These are phyloP conservation scores for Colletotrichum ledebouriae DNA, from an alignment of 2,329 filamentous ascomycete genomes.

Conservation along the genomic window DNA sequence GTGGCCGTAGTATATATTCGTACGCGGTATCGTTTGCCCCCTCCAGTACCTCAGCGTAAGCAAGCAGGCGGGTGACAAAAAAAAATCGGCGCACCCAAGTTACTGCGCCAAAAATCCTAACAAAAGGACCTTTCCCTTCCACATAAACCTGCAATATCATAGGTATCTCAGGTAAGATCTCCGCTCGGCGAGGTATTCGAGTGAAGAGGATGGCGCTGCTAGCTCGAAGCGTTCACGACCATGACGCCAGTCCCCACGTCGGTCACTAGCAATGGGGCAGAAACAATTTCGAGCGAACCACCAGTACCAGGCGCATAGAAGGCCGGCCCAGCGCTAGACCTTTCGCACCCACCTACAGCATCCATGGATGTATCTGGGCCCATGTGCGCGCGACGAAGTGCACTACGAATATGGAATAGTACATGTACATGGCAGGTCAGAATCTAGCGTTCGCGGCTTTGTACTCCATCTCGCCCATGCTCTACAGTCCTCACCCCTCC, in stretches of 20 bases:
- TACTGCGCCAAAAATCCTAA: too few species aligned
- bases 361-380: conserved; percentile 14
- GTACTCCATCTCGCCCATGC: not conserved
- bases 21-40: too few species aligned
- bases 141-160: too few species aligned
- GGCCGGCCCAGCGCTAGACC: conserved; percentile 18
- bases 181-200: too few species aligned
- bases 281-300: conserved; percentile 13
- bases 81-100: too few species aligned
- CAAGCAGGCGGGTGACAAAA: too few species aligned
- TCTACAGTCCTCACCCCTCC: too few species aligned
- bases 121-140: too few species aligned
- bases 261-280: too few species aligned
- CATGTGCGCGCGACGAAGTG: conserved; percentile 40
- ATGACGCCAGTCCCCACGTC: not conserved
- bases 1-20: too few species aligned
- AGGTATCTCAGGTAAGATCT: too few species aligned
- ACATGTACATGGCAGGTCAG: conserved; percentile 6
- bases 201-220: not conserved
- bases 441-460: conserved; percentile 16
- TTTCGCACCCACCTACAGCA: conserved; percentile 4
- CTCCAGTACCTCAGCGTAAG: too few species aligned
- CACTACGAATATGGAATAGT: conserved; percentile 31
- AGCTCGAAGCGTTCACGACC: not conserved
- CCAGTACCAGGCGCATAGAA: not conserved